Conservation (phyloP, 208 protist genomes). For the Leishmania tarentolae region DNA sequence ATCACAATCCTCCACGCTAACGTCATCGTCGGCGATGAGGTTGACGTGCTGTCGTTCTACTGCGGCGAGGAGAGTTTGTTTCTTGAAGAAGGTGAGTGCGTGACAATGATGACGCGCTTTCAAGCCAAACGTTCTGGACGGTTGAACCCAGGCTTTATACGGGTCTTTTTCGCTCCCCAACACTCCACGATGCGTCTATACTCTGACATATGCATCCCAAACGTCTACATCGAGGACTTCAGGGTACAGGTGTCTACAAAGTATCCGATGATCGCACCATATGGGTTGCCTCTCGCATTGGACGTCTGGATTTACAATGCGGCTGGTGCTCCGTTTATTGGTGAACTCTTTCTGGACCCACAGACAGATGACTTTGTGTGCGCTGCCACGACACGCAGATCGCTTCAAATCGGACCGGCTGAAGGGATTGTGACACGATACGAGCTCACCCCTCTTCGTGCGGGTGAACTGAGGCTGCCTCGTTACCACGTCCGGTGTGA, state of each 20-base stretch:
- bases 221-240: conserved; percentile 39
- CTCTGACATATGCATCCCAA: conserved; percentile 58
- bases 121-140: conserved; percentile 25
- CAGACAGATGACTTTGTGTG: conserved; percentile 35
- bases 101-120: conserved; percentile 50
- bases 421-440: conserved; percentile 16
- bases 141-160: conserved; percentile 53
- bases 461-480: conserved; percentile 27
- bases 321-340: conserved; percentile 31
- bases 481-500: conserved; percentile 20
- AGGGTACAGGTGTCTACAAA: conserved; percentile 34
- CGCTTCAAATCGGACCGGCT: conserved; percentile 35
- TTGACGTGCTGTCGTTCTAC: conserved; percentile 39
- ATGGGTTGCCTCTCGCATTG: conserved; percentile 38
- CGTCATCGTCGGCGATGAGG: conserved; percentile 37
- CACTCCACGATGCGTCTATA: conserved; percentile 32
- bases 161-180: conserved; percentile 45
- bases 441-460: conserved; percentile 25
- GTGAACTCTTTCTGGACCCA: conserved; percentile 43
- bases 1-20: conserved; percentile 49
- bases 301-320: conserved; percentile 43
- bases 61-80: conserved; percentile 36
- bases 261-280: conserved; percentile 40
- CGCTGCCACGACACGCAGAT: conserved; percentile 37
- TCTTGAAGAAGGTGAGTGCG: conserved; percentile 61